phyloP scores from a whole-genome alignment of 345 rosid species.

The Brassica nigra region DNA sequence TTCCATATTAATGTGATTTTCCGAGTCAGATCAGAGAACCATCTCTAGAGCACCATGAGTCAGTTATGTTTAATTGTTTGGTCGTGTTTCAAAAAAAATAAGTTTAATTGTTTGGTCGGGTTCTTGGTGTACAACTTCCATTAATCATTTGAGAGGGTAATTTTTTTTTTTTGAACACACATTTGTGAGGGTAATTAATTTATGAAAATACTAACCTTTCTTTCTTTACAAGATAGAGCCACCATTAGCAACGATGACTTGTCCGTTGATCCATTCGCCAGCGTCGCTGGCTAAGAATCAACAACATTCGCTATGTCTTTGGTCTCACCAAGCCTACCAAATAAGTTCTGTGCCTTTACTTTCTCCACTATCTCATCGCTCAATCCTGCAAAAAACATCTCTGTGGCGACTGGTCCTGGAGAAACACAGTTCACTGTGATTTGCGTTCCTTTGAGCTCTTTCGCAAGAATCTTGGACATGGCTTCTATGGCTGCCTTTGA shows the following conservation, averaged over 20 bases:
- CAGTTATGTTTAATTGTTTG: not conserved
- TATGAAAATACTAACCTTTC: not conserved
- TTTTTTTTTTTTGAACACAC: no score
- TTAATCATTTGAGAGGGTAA: not conserved
- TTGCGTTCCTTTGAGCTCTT: conserved; percentile 4
- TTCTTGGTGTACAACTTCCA: not conserved
- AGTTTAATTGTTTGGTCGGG: not conserved
- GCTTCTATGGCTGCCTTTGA: conserved; percentile 6
- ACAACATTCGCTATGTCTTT: not conserved
- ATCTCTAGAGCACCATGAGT: not conserved
- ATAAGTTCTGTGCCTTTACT: not conserved
- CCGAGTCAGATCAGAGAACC: not conserved
- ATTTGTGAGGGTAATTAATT: no score
- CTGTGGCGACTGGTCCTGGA: not conserved
- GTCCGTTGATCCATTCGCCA: conserved; percentile 48
- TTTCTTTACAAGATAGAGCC: conserved; percentile 27
- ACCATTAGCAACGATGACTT: conserved; percentile 45
- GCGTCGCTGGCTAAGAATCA: not conserved
- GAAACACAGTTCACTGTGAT: not conserved
- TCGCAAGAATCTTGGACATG: not conserved
- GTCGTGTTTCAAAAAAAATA: not conserved
- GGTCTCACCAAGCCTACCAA: conserved; percentile 6
- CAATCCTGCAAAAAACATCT: conserved; percentile 2
- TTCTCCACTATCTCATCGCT: not conserved
- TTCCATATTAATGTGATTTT: not conserved